Evolutionary conservation across 345 rosid species (phyloP).

Genomic region (Excoecaria cochinchinensis): DNA sequence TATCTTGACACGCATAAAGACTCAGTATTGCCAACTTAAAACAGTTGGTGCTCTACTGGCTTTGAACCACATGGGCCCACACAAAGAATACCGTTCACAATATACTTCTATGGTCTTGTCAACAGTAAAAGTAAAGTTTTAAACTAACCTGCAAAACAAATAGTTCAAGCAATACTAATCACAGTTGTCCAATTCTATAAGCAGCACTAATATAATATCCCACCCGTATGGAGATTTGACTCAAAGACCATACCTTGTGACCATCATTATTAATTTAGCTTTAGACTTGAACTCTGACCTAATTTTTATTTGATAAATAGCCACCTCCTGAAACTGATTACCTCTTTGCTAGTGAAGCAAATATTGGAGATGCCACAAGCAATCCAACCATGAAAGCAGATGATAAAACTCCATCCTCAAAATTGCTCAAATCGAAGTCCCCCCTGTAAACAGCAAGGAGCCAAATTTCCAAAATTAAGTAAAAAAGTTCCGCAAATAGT

Average conservation of each 20-base stretch:
- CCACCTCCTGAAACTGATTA: constrained; percentile 14
- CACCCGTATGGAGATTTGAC: neutral
- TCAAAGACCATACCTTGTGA: neutral
- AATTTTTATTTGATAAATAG: neutral
- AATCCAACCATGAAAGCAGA: constrained; percentile 99
- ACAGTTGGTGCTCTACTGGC: neutral
- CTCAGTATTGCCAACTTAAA: neutral
- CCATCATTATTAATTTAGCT: neutral
- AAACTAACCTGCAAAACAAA: neutral
- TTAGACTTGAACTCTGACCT: neutral
- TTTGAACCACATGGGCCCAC: neutral
- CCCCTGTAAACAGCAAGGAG: constrained; percentile 49
- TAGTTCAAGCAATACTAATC: neutral
- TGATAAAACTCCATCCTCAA: constrained; percentile 85
- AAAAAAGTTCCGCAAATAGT: neutral
- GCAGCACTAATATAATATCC: neutral
- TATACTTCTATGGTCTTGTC: neutral
- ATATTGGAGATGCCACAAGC: constrained; percentile 84
- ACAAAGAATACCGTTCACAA: neutral
- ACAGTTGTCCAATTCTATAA: neutral
- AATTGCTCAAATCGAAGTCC: constrained; percentile 71
- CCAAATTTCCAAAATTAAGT: neutral
- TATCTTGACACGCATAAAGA: neutral
- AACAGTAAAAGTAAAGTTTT: neutral
- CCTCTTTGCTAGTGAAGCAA: constrained; percentile 91